Base-by-base conservation (phyloP, 331 rosid genomes). In the Quercus lobata region DNA sequence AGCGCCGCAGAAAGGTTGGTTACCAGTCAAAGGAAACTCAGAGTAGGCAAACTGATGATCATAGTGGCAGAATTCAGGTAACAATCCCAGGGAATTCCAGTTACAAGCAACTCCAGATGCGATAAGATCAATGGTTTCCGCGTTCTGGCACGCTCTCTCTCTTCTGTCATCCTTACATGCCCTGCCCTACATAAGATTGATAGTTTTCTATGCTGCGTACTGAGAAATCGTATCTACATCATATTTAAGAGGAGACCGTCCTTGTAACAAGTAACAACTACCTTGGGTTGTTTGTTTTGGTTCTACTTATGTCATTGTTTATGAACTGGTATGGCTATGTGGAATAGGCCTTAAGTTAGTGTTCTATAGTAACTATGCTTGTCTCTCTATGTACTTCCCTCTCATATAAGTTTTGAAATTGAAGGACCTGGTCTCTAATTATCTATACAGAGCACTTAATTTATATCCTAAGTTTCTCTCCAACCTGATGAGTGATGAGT, bases 111-210 rank as follows among this genome's bases (percentile, higher is more conserved):
- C 77, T 88, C 69, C 88, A 87, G 76, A 81, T 91, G 79, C 84
- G 84, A 80, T 90, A 73, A 87, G 79, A 22, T 79, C n/a, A 77
- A 27, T 41, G 30, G 49, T 55, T 29, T 54, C 74, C 49, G 22
- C 56, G 6, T 21, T 7, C 37, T 29, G 73, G 73, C 65, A 30
- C 62, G 94, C 92, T 92, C 92, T 29, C 92, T 91, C 90, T 92
- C 97, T 92, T 91, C 92, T 92, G 97, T 94, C 97, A 92, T 72
- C 82, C 69, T 60, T 56, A 24, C 53, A 44, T 35, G 32, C 57
- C 77, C 76, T 49, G 18, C 54, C 5, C 69, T 82, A 58, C 73
- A 79, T 66, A 30, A 68, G 74, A 49, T 65, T 55, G 37, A 65
- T 29, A 29, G 71, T 65, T 65, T 65, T 17, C 19, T 29, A 17